Conservation (phyloP, 371 early-diverging fungal genomes). For the Mortierella sp. region DNA sequence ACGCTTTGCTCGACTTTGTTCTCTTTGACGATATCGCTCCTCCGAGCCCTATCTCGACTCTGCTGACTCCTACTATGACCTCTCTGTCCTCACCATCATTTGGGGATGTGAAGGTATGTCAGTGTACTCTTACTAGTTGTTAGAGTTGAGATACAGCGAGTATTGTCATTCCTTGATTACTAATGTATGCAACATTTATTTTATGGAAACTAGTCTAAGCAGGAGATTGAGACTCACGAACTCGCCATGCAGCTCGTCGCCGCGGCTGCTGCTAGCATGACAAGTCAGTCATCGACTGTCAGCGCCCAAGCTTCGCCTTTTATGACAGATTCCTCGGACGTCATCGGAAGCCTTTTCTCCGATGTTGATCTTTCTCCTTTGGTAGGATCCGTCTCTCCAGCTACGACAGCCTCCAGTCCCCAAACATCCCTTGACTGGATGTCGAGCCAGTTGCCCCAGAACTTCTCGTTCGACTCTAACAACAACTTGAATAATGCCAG, state of each 20-base stretch:
- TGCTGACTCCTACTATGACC: conserved; percentile 33
- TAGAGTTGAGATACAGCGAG: background rate
- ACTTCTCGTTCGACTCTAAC: conserved; percentile 40
- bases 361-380: conserved; percentile 50
- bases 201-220: background rate
- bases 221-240: conserved; percentile 37
- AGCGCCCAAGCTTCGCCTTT: conserved; percentile 29
- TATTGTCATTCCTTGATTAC: background rate
- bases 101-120: conserved; percentile 29
- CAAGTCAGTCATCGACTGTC: conserved; percentile 17
- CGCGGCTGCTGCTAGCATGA: conserved; percentile 39
- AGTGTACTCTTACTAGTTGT: background rate
- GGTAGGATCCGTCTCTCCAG: conserved; percentile 28
- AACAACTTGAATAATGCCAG: conserved; percentile 6
- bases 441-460: conserved; percentile 17
- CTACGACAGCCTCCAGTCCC: conserved; percentile 25
- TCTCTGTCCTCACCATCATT: conserved; percentile 36
- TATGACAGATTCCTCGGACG: conserved; percentile 22
- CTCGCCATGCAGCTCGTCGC: conserved; percentile 52
- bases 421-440: conserved; percentile 24
- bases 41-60: conserved; percentile 50
- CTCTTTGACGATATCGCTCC: conserved; percentile 56
- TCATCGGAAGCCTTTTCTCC: conserved; percentile 44
- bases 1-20: conserved; percentile 57
- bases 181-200: background rate